phyloP scores from a whole-genome alignment of 345 rosid species.

The Melaleuca quinquenervia region DNA sequence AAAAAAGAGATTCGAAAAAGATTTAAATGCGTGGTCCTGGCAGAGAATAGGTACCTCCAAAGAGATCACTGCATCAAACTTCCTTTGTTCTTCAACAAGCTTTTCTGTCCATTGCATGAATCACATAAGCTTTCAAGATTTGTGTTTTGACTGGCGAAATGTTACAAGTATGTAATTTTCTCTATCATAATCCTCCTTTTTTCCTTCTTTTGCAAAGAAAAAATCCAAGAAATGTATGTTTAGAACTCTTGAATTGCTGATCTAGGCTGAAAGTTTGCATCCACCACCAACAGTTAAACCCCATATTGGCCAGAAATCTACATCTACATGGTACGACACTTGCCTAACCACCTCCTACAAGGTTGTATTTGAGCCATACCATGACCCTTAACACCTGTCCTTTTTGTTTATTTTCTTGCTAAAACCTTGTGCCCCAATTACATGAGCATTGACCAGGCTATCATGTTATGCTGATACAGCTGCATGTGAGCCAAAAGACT shows the following conservation, averaged over 20 bases:
- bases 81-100: constrained; percentile 70
- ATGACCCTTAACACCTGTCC: background rate
- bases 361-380: background rate
- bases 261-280: background rate
- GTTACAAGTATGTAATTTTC: background rate
- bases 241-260: background rate
- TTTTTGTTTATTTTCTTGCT: background rate
- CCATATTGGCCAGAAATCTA: background rate
- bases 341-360: background rate
- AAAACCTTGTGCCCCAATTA: background rate
- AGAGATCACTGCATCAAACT: constrained; percentile 78
- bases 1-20: background rate
- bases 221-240: background rate
- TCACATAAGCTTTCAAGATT: background rate
- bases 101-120: constrained; percentile 37
- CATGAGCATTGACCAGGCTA: background rate
- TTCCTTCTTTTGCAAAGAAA: background rate
- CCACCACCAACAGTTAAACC: background rate
- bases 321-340: background rate
- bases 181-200: background rate
- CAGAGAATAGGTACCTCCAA: constrained; percentile 43
- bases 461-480: background rate
- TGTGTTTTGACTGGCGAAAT: background rate
- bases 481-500: background rate
- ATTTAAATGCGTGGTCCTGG: background rate